A percentile compares a stretch with the other conserved stretches of the same genome.
Conservation (phyloP, 2,329 filamentous ascomycete genomes). For the Fusarium tricinctum region DNA sequence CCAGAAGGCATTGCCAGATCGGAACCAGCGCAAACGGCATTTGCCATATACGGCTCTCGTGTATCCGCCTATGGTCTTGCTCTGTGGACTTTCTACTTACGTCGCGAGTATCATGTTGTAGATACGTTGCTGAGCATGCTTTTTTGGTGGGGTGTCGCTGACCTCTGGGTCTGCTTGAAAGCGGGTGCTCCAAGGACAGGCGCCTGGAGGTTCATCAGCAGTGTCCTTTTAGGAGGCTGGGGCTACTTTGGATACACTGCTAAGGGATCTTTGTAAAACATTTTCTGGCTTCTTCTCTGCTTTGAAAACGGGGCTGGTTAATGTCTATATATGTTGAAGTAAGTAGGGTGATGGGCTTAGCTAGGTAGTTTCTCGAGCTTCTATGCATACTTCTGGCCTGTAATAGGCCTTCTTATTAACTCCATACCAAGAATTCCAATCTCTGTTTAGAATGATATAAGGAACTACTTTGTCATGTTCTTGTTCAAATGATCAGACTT, state of each 20-base stretch:
- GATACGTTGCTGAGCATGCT: constrained; percentile 45
- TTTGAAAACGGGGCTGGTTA: neutral
- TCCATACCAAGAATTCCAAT: too few species aligned
- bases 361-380: too few species aligned
- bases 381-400: too few species aligned
- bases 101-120: constrained; percentile 32
- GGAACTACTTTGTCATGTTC: neutral
- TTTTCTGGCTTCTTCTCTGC: neutral
- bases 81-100: constrained; percentile 46
- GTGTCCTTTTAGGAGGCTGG: constrained; percentile 34
- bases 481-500: neutral
- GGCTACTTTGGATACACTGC: constrained; percentile 41
- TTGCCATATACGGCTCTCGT: constrained; percentile 48
- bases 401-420: too few species aligned
- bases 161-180: constrained; percentile 46
- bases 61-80: constrained; percentile 39
- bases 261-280: constrained; percentile 17
- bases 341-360: too few species aligned
- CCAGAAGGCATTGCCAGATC: constrained; percentile 51
- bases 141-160: constrained; percentile 34
- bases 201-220: constrained; percentile 26
- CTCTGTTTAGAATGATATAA: too few species aligned
- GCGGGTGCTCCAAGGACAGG: constrained; percentile 38
- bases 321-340: neutral
- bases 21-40: constrained; percentile 50